phyloP scores from a whole-genome alignment of 768 basidiomycete genomes.

The Leccinum sublutescens region DNA sequence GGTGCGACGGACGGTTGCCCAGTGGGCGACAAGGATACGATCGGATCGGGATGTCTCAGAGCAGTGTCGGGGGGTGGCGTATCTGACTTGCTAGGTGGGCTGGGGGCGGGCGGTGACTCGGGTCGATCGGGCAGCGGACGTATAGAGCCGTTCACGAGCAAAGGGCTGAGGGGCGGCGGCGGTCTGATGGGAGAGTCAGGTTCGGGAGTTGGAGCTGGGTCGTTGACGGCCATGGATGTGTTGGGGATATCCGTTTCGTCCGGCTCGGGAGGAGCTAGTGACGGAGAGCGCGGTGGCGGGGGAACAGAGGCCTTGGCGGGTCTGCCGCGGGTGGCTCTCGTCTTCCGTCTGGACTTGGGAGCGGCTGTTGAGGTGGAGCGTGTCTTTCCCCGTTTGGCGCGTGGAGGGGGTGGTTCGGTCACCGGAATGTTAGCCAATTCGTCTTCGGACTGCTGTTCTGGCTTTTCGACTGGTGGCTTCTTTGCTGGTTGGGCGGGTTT shows the following conservation, averaged over 20 bases:
- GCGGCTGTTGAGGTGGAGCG: constrained; percentile 20
- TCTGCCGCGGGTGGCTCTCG: constrained; percentile 20
- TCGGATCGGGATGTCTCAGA: constrained; percentile 4
- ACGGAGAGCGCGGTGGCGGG: constrained; percentile 12
- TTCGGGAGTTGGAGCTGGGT: not conserved
- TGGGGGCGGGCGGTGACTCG: not conserved
- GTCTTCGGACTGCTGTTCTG: constrained; percentile 26
- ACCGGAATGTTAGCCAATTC: constrained; percentile 12
- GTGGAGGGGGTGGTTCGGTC: constrained; percentile 12
- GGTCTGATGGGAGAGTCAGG: not conserved
- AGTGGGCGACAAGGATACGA: constrained; percentile 15
- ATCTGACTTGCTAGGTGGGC: not conserved
- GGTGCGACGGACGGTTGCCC: constrained; percentile 10
- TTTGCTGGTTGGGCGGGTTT: constrained; percentile 32
- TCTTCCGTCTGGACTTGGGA: constrained; percentile 27
- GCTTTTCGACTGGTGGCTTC: constrained; percentile 10
- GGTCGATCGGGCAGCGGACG: not conserved
- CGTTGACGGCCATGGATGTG: not conserved
- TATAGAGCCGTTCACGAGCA: not conserved
- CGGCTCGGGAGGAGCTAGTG: constrained; percentile 6
- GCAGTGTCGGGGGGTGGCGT: not conserved
- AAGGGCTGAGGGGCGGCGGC: not conserved
- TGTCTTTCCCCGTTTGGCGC: constrained; percentile 18
- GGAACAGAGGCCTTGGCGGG: constrained; percentile 19
- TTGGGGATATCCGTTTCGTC: not conserved